A percentile compares a stretch with the other conserved stretches of the same genome.
These are phyloP conservation scores for Yamagishiella unicocca DNA, from an alignment of 139 green algal species.

Conservation along the genomic window DNA sequence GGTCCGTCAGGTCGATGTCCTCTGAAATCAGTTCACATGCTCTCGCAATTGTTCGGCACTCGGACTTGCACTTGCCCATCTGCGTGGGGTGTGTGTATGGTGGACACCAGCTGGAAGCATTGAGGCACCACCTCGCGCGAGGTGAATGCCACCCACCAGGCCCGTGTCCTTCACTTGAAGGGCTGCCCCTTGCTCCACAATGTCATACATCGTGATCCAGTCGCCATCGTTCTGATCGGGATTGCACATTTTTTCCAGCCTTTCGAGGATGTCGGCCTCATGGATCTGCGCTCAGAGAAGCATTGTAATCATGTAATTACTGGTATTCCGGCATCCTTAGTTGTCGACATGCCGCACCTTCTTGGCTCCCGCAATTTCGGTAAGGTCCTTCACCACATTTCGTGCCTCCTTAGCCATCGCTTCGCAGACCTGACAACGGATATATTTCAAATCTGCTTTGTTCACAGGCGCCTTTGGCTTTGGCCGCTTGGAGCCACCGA, in stretches of 20 bases:
- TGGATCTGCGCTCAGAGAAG: conserved; percentile 42
- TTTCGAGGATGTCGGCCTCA: conserved; percentile 77
- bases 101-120: background rate
- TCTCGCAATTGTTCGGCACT: conserved; percentile 85
- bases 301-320: background rate
- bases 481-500: background rate
- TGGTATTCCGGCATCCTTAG: background rate
- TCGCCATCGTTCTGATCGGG: conserved; percentile 74
- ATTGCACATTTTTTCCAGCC: conserved; percentile 81
- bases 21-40: conserved; percentile 78
- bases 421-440: conserved; percentile 59
- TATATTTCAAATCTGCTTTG: conserved; percentile 50
- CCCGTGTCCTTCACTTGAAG: conserved; percentile 76
- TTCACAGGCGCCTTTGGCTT: conserved; percentile 44
- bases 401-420: conserved; percentile 56
- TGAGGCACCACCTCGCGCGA: background rate
- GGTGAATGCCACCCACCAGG: conserved; percentile 47
- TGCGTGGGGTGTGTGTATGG: conserved; percentile 20
- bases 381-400: conserved; percentile 19
- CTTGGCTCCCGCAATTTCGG: conserved; percentile 26
- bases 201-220: conserved; percentile 84
- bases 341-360: background rate
- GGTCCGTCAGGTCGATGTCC: conserved; percentile 76
- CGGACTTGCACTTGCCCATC: conserved; percentile 59
- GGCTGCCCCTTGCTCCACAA: conserved; percentile 72